Percentiles rank a stretch among this genome's conserved stretches.
These are phyloP conservation scores for Adansonia gregorii DNA, from an alignment of 441 rosid genomes.

Conservation along the genomic window DNA sequence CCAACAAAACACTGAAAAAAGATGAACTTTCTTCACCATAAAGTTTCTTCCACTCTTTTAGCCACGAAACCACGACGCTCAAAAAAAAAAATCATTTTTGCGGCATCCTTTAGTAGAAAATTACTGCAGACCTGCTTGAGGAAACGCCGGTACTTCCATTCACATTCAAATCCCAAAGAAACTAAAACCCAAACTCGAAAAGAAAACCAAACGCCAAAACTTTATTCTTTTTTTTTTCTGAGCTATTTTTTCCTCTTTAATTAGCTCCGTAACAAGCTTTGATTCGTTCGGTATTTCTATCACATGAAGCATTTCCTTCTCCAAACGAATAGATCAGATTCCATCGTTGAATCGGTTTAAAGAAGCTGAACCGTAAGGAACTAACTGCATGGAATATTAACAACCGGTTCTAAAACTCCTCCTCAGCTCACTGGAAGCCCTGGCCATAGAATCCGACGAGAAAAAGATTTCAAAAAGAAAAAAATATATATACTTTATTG, in stretches of 20 bases:
- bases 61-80: slow-evolving; percentile 15
- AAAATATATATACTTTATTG: slow-evolving; percentile 29
- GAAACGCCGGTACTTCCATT: slow-evolving; percentile 22
- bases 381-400: neutral
- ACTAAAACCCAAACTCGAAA: slow-evolving; percentile 34
- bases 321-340: slow-evolving; percentile 8
- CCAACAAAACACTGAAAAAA: slow-evolving; percentile 22
- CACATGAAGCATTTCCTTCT: slow-evolving; percentile 12
- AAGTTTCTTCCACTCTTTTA: slow-evolving; percentile 37
- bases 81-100: no score
- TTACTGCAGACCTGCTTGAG: neutral
- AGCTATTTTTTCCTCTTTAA: slow-evolving; percentile 22
- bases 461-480: neutral
- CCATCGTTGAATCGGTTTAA: slow-evolving; percentile 17
- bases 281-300: neutral
- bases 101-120: slow-evolving; percentile 18
- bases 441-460: slow-evolving; percentile 7
- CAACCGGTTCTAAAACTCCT: slow-evolving; percentile 20
- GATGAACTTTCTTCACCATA: slow-evolving; percentile 37
- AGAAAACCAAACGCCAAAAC: slow-evolving; percentile 18
- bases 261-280: slow-evolving; percentile 20
- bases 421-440: slow-evolving; percentile 10
- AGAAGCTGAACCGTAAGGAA: slow-evolving; percentile 12
- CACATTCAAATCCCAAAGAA: slow-evolving; percentile 33
- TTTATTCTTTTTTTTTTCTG: slow-evolving; percentile 23